Evolutionary conservation across 2,329 filamentous ascomycete genomes (phyloP), one percentile per base, ranked within the genome.

Genomic region (Myotisia sp.): DNA sequence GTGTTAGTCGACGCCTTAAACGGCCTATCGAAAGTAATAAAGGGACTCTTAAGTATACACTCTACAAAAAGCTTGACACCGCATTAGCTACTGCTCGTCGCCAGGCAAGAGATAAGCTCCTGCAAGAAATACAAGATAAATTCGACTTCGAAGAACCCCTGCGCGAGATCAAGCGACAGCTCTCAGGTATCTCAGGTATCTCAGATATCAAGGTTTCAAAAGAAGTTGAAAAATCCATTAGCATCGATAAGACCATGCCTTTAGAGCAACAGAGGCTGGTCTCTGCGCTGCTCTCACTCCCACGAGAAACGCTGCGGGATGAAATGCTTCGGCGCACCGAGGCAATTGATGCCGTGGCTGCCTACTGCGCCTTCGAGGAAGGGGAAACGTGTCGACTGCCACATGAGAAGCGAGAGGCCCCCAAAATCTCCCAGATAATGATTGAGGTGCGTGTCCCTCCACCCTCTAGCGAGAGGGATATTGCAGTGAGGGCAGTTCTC

Each of bases 311-410:
- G 16, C 20, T 48, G 17, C 40, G 47, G 34, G 38, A 48, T 26
- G 44, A 48, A 36, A 39, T 46, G 33, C 35, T 6, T 36, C 34
- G 41, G 17, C 41, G 42, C 26, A 53, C 47, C 17, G 39, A 43
- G 29, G 43, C 46, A 29, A 52, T 54, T 30, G 34, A 53, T 44
- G 37, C 38, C 22, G 47, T 50, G 31, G 40, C 42, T 43, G 35
- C 39, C 34, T 50, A 50, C 38, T 46, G 35, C 39, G 33, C 37
- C 19, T 46, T 45, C 24, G 32, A 44, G 23, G 42, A 41, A 32
- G 37, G 39, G 6, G 32, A 38, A 28, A 43, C 38, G 3, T 38
- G 37, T 20, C 32, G 22, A 24, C 26, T 40, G 8, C 28, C 35
- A 23, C 38, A 28, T 5, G 29, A 38, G n/a, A 42, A 42, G 22